phyloP scores from a whole-genome alignment of 73 alveolate species.

The Paramecium primaurelia region DNA sequence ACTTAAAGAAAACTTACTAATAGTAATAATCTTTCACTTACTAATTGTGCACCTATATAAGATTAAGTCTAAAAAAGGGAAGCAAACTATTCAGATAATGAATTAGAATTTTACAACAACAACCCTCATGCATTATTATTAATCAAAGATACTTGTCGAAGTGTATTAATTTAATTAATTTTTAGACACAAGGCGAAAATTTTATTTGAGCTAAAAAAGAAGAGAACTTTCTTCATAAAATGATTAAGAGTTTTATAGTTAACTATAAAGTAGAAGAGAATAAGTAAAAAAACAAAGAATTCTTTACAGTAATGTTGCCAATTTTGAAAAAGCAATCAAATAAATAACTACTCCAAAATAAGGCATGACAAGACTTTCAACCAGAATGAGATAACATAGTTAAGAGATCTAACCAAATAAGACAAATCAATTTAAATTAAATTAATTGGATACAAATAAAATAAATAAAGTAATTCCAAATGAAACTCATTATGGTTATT shows the following conservation, averaged over 20 bases:
- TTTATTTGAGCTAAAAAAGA: conserved; percentile 1
- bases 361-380: not conserved
- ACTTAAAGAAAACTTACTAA: not conserved
- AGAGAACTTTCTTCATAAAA: not conserved
- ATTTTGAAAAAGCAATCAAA: not conserved
- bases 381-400: not conserved
- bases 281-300: not conserved
- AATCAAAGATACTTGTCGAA: conserved; percentile 12
- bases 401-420: not conserved
- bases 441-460: not conserved
- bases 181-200: conserved; percentile 13
- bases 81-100: not conserved
- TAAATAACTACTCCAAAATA: not conserved
- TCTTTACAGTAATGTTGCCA: not conserved
- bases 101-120: not conserved
- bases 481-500: not conserved
- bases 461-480: not conserved
- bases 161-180: not conserved
- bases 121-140: not conserved
- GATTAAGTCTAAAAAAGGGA: not conserved
- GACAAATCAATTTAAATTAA: not conserved
- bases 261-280: not conserved
- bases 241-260: not conserved
- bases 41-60: not conserved
- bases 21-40: not conserved